Conservation (phyloP, 345 rosid genomes). For the Eucalyptus cloeziana region DNA sequence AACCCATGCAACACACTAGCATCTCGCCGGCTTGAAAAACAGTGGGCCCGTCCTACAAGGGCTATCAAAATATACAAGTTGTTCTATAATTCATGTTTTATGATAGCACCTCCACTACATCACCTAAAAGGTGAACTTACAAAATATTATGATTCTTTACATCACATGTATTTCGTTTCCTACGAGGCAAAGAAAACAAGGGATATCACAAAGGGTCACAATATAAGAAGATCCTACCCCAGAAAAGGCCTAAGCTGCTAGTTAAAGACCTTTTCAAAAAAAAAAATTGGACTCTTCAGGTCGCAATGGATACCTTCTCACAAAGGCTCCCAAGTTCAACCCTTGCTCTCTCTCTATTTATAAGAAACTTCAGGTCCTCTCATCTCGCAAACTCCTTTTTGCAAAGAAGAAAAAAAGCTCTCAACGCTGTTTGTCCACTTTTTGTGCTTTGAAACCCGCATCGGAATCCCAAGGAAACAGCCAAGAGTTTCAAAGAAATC, state of each 20-base stretch:
- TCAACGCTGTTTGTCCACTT: neutral
- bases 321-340: neutral
- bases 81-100: too few relatives aligned
- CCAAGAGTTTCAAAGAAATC: neutral
- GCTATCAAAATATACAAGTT: neutral
- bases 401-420: neutral
- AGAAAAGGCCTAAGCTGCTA: neutral
- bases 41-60: neutral
- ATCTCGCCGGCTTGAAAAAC: neutral
- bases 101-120: neutral
- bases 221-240: neutral
- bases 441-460: neutral
- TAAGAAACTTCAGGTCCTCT: neutral
- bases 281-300: neutral
- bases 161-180: neutral
- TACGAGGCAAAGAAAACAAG: neutral
- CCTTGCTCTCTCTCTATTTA: neutral
- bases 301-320: neutral
- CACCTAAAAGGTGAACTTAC: neutral
- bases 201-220: neutral
- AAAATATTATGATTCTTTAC: neutral
- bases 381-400: neutral
- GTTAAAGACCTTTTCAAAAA: neutral
- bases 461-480: neutral
- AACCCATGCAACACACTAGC: neutral